Base-by-base conservation (phyloP, 805 yeast genomes). In the Sugiyamaella valdiviana region DNA sequence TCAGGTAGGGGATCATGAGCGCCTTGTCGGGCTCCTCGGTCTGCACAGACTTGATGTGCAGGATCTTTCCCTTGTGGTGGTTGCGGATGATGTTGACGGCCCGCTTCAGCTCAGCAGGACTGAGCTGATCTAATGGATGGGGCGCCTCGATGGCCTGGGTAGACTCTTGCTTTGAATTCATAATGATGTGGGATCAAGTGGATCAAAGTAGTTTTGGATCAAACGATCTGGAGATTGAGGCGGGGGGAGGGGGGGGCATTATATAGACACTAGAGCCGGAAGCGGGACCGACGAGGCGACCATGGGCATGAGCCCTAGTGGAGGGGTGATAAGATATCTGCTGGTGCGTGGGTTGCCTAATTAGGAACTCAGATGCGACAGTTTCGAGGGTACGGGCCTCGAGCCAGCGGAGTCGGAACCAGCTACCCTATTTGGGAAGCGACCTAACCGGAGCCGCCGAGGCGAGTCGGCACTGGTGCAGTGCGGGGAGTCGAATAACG, bases 11-110 rank as follows among this genome's bases (percentile, higher is more conserved):
- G 53, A 79, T 60, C 83, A 85, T 81, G 52, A 75, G 80, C 57
- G 76, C 70, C 74, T 85, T 85, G 51, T 95, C 89, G 32, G 95
- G 95, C 61, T 85, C 95, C 44, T 63, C 61, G 19, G 51, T 45
- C 42, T 57, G 59, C 14, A 65, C 52, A 35, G 55, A 56, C 57
- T 65, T 65, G 56, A 65, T 56, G 52, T 65, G 68, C 26, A 66
- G 52, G 39, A 49, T 50, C 48, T 62, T 60, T 24, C 64, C 65
- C 6, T 45, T 29, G 49, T 64, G 60, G 32, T 57, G 57, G 46
- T 51, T 48, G 42, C 47, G 53, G 26, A 66, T 42, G 14, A 65
- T 52, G 15, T 22, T 29, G 12, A 61, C 63, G 14, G 64, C 64
- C 22, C 37, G 45, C 45, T 52, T 51, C 42, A 63, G 56, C 55